A percentile compares a stretch with the other conserved stretches of the same genome.
Conservation (phyloP, 164 flowering plant genomes). For the Magnolia officinalis region DNA sequence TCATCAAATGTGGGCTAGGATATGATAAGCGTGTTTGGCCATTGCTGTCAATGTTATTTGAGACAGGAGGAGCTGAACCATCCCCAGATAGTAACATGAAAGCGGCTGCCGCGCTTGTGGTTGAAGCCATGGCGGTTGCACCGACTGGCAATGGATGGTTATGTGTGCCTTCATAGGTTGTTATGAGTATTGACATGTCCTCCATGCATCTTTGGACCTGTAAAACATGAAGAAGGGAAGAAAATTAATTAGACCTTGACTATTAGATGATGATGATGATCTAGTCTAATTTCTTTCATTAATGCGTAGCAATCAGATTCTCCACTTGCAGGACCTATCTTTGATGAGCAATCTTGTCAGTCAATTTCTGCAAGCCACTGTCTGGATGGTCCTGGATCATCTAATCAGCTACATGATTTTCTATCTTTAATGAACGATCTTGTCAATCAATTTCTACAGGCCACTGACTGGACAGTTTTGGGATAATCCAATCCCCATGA, state of each 20-base stretch:
- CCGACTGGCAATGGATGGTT: conserved; percentile 76
- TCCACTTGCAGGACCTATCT: not conserved
- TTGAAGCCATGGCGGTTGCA: conserved; percentile 69
- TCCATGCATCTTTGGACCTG: conserved; percentile 76
- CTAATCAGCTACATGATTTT: no score
- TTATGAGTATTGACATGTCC: conserved; percentile 71
- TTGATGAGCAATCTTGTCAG: not conserved
- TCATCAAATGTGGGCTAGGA: conserved; percentile 4
- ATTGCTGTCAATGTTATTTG: conserved; percentile 9
- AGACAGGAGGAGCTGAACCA: conserved; percentile 15
- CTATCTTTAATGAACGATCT: no score
- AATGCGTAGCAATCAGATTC: no score
- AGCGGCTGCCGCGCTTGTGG: conserved; percentile 40
- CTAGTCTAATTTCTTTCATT: not conserved
- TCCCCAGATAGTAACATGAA: conserved; percentile 30
- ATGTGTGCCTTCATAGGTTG: conserved; percentile 75
- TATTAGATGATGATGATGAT: no score
- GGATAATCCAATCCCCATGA: no score
- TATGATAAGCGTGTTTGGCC: conserved; percentile 17
- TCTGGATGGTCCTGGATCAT: no score
- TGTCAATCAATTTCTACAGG: no score
- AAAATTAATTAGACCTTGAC: no score
- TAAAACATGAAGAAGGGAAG: not conserved
- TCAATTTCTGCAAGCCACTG: no score
- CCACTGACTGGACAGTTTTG: no score